Base-by-base conservation (phyloP, 148 eudicot species). In the Fallopia convolvulus region DNA sequence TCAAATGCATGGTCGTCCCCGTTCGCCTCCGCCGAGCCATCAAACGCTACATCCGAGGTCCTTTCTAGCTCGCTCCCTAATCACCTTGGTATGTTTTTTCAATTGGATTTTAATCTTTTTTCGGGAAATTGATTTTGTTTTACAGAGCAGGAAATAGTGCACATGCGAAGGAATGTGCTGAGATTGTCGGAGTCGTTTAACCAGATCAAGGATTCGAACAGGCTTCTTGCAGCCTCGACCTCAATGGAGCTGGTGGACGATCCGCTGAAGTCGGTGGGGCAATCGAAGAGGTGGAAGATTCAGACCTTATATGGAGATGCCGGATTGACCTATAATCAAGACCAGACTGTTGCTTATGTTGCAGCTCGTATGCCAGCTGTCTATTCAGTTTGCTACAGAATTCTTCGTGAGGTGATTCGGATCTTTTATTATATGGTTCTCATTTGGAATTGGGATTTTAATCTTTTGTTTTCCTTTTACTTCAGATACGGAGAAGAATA, bases 361-460 rank as follows among this genome's bases (percentile, higher is more conserved):
- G 99, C 97, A 14, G 76, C 97, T 46, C 87, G 97, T 15, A 92
- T 91, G 99, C 99, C 97, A 5, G 90, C 99, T 2, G 94, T 92
- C 65, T 92, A 89, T 78, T 84, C 97, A 39, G 97, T 95, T 65
- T 89, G 91, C 78, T 85, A 78, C 77, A 79, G 98, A 71, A 90
- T 90, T 32, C 92, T 94, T 47, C 83, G 84, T 36, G 94, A 91
- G 97, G 99, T 95, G 63, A n/a, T 77, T 68, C 40, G n/a, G 36
- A 11, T 77, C 77, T 75, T 53, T 74, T 65, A 30, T 81, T 68
- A 30, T 20, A 15, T 48, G 21, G 30, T 39, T 58, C 18, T 9
- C 33, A 0, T 6, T 70, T 40, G 15, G 1, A 46, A 11, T 65
- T 65, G 40, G 40, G 10, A 44, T 44, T 44, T 44, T 44, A 44